Conservation (phyloP, 148 eudicot species). For the Cornus controversa region DNA sequence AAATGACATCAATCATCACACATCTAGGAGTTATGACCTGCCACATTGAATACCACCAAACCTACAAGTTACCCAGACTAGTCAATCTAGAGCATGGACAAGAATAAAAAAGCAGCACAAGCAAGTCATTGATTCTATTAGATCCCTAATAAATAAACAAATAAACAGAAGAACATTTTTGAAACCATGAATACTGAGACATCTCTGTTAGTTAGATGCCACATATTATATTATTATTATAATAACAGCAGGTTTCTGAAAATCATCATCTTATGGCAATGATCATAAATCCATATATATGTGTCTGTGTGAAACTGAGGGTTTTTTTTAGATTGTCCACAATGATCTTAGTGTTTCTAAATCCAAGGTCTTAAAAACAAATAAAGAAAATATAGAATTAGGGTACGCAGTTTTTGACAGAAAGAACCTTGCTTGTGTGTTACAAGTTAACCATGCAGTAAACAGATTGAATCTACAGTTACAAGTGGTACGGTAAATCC, state of each 20-base stretch:
- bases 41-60: too few relatives aligned
- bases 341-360: neutral
- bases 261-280: too few relatives aligned
- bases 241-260: neutral
- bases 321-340: neutral
- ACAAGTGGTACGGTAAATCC: neutral
- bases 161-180: neutral
- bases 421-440: neutral
- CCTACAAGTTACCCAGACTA: neutral
- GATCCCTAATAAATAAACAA: neutral
- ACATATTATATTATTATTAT: neutral
- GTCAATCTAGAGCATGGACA: neutral
- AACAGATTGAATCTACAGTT: neutral
- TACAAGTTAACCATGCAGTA: neutral
- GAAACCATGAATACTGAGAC: constrained; percentile 1
- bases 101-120: neutral
- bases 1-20: neutral
- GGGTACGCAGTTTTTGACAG: neutral
- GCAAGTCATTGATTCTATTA: neutral
- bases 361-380: too few relatives aligned
- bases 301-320: neutral
- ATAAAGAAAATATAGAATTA: neutral
- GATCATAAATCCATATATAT: too few relatives aligned
- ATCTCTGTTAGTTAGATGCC: neutral
- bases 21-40: too few relatives aligned